phyloP scores from a whole-genome alignment of 495 filamentous ascomycete species.

The Hypomontagnella monticulosa region DNA sequence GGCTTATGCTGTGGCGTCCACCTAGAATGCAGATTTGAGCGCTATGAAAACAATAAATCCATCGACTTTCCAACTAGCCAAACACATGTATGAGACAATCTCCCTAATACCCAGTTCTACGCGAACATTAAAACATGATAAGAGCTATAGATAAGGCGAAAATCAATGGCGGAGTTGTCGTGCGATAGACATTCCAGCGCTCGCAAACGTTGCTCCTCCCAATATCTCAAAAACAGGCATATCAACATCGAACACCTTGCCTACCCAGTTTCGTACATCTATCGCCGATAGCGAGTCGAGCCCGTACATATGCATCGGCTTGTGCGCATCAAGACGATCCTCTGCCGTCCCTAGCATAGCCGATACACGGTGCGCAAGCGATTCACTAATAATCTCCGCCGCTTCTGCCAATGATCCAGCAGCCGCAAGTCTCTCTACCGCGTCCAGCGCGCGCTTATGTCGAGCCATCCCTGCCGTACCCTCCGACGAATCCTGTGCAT shows the following conservation, averaged over 20 bases:
- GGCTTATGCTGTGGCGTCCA: no score
- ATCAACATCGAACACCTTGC: constrained; percentile 43
- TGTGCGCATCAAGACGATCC: constrained; percentile 39
- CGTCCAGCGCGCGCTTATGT: not conserved
- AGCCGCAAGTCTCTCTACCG: not conserved
- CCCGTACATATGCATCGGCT: constrained; percentile 46
- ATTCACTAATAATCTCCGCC: constrained; percentile 9
- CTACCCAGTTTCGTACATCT: constrained; percentile 54
- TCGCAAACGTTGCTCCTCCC: constrained; percentile 1
- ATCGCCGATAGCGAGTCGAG: constrained; percentile 55
- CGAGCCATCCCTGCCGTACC: not conserved
- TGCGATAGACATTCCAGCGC: no score
- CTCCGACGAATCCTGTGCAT: not conserved
- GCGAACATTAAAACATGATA: no score
- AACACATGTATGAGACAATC: no score
- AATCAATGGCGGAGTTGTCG: no score
- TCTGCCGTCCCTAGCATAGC: constrained; percentile 6
- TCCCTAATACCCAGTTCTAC: no score
- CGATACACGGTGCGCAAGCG: constrained; percentile 7
- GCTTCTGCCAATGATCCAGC: constrained; percentile 3
- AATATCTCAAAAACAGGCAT: constrained; percentile 49
- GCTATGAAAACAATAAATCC: no score
- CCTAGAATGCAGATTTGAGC: no score
- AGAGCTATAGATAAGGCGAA: no score
- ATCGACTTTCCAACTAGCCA: no score